Percentiles rank a stretch among this genome's conserved stretches.
These are phyloP conservation scores for Closterium sp. DNA, from an alignment of 139 green algal genomes.

Conservation along the genomic window DNA sequence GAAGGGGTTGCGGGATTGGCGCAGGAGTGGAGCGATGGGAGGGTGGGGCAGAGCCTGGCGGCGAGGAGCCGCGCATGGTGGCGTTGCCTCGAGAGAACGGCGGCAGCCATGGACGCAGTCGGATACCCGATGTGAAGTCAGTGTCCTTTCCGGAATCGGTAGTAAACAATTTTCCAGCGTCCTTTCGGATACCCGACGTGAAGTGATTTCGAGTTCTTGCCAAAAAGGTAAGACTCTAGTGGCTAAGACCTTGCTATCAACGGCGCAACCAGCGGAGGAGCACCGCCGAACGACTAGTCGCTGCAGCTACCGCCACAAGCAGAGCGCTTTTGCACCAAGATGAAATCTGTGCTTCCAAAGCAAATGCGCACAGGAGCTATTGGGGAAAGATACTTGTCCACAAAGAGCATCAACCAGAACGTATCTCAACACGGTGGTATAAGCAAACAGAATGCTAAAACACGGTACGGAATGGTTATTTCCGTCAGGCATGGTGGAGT, in stretches of 20 bases:
- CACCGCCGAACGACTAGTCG: neutral
- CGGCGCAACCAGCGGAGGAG: neutral
- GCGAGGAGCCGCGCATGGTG: neutral
- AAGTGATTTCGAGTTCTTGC: no score
- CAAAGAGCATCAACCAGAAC: no score
- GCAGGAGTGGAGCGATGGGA: neutral
- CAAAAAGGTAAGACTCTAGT: no score
- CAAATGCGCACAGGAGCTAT: no score
- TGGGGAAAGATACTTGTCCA: no score
- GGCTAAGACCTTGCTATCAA: neutral
- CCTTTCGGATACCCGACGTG: no score
- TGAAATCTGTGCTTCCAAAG: neutral
- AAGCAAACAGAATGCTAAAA: neutral
- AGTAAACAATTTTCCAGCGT: no score
- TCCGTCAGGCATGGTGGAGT: neutral
- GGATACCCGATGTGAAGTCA: no score
- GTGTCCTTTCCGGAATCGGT: no score
- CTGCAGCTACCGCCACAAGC: neutral
- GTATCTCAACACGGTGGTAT: neutral
- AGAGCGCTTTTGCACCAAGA: no score
- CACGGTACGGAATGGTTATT: neutral
- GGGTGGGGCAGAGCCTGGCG: neutral
- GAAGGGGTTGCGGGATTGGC: no score
- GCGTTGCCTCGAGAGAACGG: neutral
- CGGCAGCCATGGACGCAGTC: neutral